Evolutionary conservation across 305 asterid genomes (phyloP).

Genomic region (Solanum hybrid): DNA sequence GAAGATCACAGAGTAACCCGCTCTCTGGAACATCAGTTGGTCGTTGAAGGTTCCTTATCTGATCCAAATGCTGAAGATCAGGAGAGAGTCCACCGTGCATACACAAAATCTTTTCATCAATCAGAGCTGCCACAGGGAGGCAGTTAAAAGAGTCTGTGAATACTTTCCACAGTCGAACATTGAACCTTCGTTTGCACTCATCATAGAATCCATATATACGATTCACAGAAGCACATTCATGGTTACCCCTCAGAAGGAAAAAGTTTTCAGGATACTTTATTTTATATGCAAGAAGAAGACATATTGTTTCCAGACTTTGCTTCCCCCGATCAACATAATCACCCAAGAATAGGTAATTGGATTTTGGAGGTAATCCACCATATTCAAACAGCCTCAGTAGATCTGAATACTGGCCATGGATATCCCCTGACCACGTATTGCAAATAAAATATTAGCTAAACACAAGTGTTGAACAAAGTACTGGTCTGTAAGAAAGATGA

Average conservation of each 20-base stretch:
- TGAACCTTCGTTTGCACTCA: slow-evolving; percentile 77
- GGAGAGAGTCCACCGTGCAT: slow-evolving; percentile 95
- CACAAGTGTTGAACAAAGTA: not conserved
- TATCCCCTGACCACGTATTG: slow-evolving; percentile 40
- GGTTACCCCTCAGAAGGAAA: slow-evolving; percentile 82
- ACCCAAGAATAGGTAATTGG: slow-evolving; percentile 71
- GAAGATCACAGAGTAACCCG: slow-evolving; percentile 68
- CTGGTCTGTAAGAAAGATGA: not conserved
- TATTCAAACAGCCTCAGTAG: slow-evolving; percentile 77
- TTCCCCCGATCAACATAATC: slow-evolving; percentile 85
- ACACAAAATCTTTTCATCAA: slow-evolving; percentile 75
- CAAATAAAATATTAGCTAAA: slow-evolving; percentile 4
- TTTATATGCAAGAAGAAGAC: slow-evolving; percentile 74
- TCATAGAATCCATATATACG: slow-evolving; percentile 82
- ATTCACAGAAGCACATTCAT: slow-evolving; percentile 78
- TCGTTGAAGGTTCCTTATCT: slow-evolving; percentile 61
- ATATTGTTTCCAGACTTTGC: slow-evolving; percentile 82
- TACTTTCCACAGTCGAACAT: slow-evolving; percentile 64
- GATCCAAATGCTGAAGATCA: slow-evolving; percentile 55
- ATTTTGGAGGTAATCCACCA: slow-evolving; percentile 72
- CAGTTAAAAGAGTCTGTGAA: slow-evolving; percentile 79
- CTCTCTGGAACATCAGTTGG: slow-evolving; percentile 74
- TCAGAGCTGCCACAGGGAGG: slow-evolving; percentile 72
- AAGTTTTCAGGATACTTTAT: slow-evolving; percentile 70
- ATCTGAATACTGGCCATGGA: slow-evolving; percentile 85